Conservation (phyloP, 2,329 filamentous ascomycete species). For the Clarireedia hainanense region DNA sequence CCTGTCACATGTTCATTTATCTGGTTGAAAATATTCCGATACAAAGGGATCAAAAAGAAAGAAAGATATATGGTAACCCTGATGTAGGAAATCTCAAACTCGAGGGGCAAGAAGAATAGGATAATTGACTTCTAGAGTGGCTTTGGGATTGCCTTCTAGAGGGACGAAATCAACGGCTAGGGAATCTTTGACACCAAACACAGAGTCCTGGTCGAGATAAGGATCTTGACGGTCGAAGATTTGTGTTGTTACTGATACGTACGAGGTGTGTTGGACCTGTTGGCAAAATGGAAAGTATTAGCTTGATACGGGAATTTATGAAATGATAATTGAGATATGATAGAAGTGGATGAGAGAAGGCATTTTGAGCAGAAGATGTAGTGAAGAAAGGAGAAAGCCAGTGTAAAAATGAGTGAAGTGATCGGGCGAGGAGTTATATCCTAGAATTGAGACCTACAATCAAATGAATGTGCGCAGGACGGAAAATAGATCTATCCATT, state of each 20-base stretch:
- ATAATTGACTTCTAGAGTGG: constrained; percentile 29
- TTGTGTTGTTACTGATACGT: constrained; percentile 66
- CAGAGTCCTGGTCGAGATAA: constrained; percentile 47
- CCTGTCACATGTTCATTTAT: no score
- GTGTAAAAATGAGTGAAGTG: not conserved
- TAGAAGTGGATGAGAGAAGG: not conserved
- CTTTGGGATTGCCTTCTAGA: constrained; percentile 31
- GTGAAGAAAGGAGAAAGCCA: not conserved
- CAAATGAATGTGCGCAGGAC: constrained; percentile 58
- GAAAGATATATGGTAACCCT: not conserved
- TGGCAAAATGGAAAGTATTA: not conserved
- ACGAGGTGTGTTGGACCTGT: constrained; percentile 30
- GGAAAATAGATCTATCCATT: constrained; percentile 52
- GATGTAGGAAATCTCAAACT: not conserved
- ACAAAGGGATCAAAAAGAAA: no score
- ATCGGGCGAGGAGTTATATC: no score
- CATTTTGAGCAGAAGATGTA: no score
- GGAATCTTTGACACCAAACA: constrained; percentile 47
- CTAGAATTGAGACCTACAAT: constrained; percentile 35
- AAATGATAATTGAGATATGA: not conserved
- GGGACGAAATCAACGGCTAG: constrained; percentile 44
- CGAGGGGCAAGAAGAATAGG: constrained; percentile 16
- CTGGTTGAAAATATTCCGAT: no score
- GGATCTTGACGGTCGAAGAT: constrained; percentile 64
- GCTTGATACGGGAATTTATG: not conserved